Evolutionary conservation across 345 rosid genomes (phyloP).

Genomic region (Pistacia vera): DNA sequence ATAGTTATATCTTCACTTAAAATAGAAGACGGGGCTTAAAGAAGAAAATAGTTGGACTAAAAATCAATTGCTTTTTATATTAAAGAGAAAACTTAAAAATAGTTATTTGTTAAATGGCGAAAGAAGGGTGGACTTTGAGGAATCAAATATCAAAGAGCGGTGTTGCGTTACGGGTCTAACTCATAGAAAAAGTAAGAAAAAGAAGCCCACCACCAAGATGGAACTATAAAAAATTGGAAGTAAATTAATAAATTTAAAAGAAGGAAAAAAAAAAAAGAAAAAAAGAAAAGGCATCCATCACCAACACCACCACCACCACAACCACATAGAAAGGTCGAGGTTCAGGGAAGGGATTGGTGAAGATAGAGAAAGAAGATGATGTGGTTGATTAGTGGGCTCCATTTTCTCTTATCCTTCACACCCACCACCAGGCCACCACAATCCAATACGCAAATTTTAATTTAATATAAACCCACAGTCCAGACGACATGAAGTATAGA

Average conservation of each 20-base stretch:
- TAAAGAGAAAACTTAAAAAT: too few species aligned
- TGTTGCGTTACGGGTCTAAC: neutral
- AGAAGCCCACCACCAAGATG: neutral
- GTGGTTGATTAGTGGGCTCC: conserved; percentile 30
- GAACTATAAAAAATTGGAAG: neutral
- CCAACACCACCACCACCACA: conserved; percentile 19
- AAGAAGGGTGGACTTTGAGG: conserved; percentile 3
- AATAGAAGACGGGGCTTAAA: too few species aligned
- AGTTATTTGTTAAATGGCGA: neutral
- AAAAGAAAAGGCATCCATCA: conserved; percentile 14
- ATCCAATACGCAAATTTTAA: neutral
- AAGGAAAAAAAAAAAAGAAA: too few species aligned
- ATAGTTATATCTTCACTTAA: too few species aligned
- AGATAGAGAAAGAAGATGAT: neutral
- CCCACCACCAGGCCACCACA: too few species aligned
- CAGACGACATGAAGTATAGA: conserved; percentile 14
- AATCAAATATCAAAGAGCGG: neutral
- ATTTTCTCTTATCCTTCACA: conserved; percentile 26
- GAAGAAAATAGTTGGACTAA: too few species aligned
- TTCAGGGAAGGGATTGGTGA: conserved; percentile 6
- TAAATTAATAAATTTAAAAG: neutral
- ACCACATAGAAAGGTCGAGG: conserved; percentile 33
- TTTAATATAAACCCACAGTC: too few species aligned
- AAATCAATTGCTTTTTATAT: too few species aligned
- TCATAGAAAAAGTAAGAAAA: neutral